Base-by-base conservation (phyloP, 331 rosid species). In the Malus hybrid region DNA sequence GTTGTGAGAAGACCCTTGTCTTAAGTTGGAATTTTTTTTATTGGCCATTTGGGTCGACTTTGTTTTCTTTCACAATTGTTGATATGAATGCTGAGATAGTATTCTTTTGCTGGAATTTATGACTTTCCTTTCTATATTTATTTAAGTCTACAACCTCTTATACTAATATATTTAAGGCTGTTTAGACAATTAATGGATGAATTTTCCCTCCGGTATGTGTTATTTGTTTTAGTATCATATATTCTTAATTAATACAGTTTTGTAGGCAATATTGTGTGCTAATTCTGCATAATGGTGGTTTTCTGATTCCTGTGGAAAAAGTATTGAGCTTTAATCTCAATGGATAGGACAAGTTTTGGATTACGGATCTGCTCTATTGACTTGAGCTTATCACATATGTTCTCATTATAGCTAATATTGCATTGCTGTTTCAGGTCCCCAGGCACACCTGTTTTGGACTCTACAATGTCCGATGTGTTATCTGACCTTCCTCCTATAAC, bases 391-490 rank as follows among this genome's bases (percentile, higher is more conserved):
- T 34, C 59, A 15, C 46, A 10, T 77, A 20, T 8, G n/a, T 60
- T 57, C 29, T 60, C 42, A 57, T 24, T 36, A 31, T 61, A 61
- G 48, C 72, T 66, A 2, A 50, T 61, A 34, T 84, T 77, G 78
- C 68, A 73, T 22, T 70, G 34, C 64, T 27, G 59, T 79, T 83
- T 15, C 84, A 91, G 97, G 86, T 86, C 86, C 69, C 80, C 70
- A 0, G 77, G 71, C 79, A 80, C 86, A 75, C 92, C 77, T 10
- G 33, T 75, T 10, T 24, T 77, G 54, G 89, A 86, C 32, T 78
- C 89, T 13, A 76, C 67, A 71, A 65, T 78, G 74, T 69, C 83
- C 46, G 83, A 89, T 79, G 44, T 73, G 67, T 42, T 79, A 63
- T 77, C 80, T 33, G 86, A 86, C 73, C 86, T 77, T 46, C 65